Conservation (phyloP, 306 rosid genomes). For the Glycine tomentella region DNA sequence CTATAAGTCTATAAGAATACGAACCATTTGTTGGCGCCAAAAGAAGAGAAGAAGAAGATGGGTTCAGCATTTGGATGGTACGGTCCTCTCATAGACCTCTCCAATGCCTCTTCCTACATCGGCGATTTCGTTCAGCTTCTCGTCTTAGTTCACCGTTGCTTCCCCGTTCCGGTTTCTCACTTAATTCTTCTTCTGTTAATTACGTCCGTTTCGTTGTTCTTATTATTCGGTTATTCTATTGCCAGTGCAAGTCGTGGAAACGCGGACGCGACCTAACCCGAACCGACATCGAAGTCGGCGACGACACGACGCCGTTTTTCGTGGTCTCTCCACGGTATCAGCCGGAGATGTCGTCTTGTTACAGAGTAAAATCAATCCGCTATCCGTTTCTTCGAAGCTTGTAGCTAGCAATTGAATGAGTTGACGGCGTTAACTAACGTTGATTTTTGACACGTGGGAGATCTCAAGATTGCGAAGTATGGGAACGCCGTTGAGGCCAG, state of each 20-base stretch:
- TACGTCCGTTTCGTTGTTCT: too few species aligned
- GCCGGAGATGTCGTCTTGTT: constrained; percentile 69
- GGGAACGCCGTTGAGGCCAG: constrained; percentile 72
- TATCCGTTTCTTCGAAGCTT: too few species aligned
- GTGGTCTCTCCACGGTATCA: constrained; percentile 58
- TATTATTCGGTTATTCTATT: too few species aligned
- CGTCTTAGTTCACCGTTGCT: constrained; percentile 74
- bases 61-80: constrained; percentile 82
- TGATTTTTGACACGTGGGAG: constrained; percentile 44
- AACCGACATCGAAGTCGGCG: constrained; percentile 81
- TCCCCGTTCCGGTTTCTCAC: constrained; percentile 64
- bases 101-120: constrained; percentile 61
- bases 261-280: constrained; percentile 58
- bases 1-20: too few species aligned
- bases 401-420: neutral
- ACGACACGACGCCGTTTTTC: constrained; percentile 74
- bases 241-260: constrained; percentile 66
- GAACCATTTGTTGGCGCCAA: neutral
- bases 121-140: constrained; percentile 81
- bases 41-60: constrained; percentile 42
- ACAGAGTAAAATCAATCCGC: constrained; percentile 52
- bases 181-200: too few species aligned
- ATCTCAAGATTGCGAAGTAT: constrained; percentile 72
- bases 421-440: neutral
- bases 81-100: constrained; percentile 85